Conservation (phyloP, 2,329 filamentous ascomycete genomes). For the Harringtonia lauricola region DNA sequence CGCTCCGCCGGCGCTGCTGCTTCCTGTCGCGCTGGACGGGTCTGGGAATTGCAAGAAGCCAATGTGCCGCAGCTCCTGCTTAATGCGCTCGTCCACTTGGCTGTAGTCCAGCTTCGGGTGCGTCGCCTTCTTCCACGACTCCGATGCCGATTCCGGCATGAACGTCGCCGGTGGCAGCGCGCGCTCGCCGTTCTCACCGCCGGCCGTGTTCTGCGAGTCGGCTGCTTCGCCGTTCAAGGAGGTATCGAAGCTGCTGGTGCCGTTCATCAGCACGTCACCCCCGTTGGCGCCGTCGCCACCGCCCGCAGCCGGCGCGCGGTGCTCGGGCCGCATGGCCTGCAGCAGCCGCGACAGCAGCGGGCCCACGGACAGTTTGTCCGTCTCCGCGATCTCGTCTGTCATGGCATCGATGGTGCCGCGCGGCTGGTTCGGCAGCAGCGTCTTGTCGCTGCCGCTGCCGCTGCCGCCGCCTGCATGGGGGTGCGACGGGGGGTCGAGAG, state of each 20-base stretch:
- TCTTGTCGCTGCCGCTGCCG: slow-evolving; percentile 33
- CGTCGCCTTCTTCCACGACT: slow-evolving; percentile 67
- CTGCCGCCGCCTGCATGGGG: background rate
- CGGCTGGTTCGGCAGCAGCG: slow-evolving; percentile 66
- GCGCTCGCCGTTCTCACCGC: slow-evolving; percentile 29
- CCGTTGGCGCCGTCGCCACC: slow-evolving; percentile 25
- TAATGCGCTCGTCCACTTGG: slow-evolving; percentile 80
- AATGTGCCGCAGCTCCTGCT: slow-evolving; percentile 83
- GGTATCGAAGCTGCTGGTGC: slow-evolving; percentile 45
- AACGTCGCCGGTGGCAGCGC: slow-evolving; percentile 58
- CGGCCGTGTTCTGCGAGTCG: slow-evolving; percentile 32
- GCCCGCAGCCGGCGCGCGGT: slow-evolving; percentile 40
- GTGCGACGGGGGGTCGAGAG: slow-evolving; percentile 42
- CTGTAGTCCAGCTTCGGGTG: slow-evolving; percentile 71
- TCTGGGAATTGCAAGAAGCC: slow-evolving; percentile 58
- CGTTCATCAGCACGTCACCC: slow-evolving; percentile 42
- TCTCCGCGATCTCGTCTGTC: slow-evolving; percentile 76
- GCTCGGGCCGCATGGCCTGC: slow-evolving; percentile 69
- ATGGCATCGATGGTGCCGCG: slow-evolving; percentile 80
- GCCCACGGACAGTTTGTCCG: slow-evolving; percentile 78
- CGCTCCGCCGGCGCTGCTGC: slow-evolving; percentile 3
- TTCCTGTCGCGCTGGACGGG: slow-evolving; percentile 10
- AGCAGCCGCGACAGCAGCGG: slow-evolving; percentile 76
- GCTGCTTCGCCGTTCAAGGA: slow-evolving; percentile 38
- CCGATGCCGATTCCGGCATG: slow-evolving; percentile 66